Evolutionary conservation across 2,329 filamentous ascomycete species (phyloP), one percentile per base, ranked within the genome.

Genomic region (Hymenoscyphus fraxineus): DNA sequence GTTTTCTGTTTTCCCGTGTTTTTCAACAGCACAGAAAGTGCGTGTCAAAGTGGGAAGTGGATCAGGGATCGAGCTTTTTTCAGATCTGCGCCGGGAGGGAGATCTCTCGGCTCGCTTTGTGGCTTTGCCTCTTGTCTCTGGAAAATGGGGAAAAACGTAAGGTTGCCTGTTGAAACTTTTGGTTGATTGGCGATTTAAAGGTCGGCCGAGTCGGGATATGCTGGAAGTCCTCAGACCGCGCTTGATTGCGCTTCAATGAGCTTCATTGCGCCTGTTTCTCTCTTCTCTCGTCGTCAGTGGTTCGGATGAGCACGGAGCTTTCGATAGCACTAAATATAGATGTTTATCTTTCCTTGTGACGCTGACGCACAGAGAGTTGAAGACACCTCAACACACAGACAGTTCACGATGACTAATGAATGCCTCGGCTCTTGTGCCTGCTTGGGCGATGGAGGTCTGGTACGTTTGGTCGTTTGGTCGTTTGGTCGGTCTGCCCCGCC

Each of bases 41-140:
- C 47, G 47, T 54, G 47, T 54, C 47, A 54, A 54, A 54, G n/a
- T 51, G 44, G 44, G 44, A 51, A 51, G 44, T 51, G 44, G 44
- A 10, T 19, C 19, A 10, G n/a, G 41, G n/a, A 22, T 19, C n/a
- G 44, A n/a, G 44, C 15, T 44, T 27, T 12, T n/a, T 54, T 22
- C 47, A 54, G 47, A 54, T 54, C 47, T 54, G 47, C 47, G 19
- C 47, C 47, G 47, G 47, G 19, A 54, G 47, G 47, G 47, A 54
- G 47, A 54, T 54, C 47, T 54, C 47, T 54, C 19, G 47, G 47
- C 47, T 22, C 19, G 19, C 4, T 27, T 54, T 54, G 19, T 19
- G n/a, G 22, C 19, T 54, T 54, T 13, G 3, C n/a, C 10, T n/a
- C 9, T 35, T 35, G 6, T 35, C 35, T 35, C 7, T 10, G 35